Evolutionary conservation across 805 yeast species (phyloP), one percentile per base, ranked within the genome.

Genomic region (Cyberlindnera bimundalis): DNA sequence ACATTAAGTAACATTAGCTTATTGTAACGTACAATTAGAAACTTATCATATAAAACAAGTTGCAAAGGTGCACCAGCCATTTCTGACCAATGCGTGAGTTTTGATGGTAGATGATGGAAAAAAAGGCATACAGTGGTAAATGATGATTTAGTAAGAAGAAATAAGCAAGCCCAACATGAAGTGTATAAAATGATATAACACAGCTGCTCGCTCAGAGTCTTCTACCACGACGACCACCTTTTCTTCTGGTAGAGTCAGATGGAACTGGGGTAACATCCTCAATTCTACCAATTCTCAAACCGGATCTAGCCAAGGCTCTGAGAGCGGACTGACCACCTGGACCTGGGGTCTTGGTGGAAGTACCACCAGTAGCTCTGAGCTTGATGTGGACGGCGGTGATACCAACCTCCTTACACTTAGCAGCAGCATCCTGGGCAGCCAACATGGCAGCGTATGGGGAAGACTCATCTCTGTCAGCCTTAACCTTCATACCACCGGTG

Each of bases 221-320:
- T 84, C 99, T 91, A 91, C 99, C 99, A 84, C 99, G 90, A 82
- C 99, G 93, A 87, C 99, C 99, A 88, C 99, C 99, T 95, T 93
- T 95, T 88, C 91, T 87, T 85, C 99, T 93, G 74, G 99, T 95
- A 66, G 98, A 90, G 77, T 93, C 99, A 62, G 99, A 93, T 74
- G 99, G 99, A 66, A 93, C 90, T 74, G 99, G 99, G 62, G 99
- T 93, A 61, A 93, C 99, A 74, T 93, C 99, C 81, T 95, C 99
- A 64, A 93, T 93, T 78, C 99, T 89, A 66, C 99, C 99, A 61
- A 93, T 93, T 84, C 96, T 90, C 76, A 93, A 81, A 73, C 99
- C 99, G 60, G 98, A 89, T 84, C 99, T 90, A 67, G 99, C 98
- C 67, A 91, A 76, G 70, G 98, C 96, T 84, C 99, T 85, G 73